Percentiles rank a stretch among this genome's conserved stretches.
phyloP scores from a whole-genome alignment of 768 basidiomycete species.

The Collybia nuda region DNA sequence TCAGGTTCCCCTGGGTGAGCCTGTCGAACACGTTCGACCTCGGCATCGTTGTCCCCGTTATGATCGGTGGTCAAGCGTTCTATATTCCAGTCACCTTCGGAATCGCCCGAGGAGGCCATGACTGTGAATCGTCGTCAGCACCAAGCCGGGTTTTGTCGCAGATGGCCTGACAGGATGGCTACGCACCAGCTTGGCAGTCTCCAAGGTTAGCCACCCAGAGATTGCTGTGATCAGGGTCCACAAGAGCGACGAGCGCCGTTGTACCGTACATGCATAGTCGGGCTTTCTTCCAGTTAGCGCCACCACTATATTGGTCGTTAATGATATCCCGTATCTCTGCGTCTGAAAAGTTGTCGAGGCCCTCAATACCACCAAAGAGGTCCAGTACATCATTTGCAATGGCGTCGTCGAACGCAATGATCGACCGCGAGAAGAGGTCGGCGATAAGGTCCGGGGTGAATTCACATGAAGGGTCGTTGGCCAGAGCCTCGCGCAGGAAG shows the following conservation, averaged over 20 bases:
- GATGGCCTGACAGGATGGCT: conserved; percentile 9
- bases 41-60: conserved; percentile 67
- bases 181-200: conserved; percentile 75
- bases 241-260: conserved; percentile 71
- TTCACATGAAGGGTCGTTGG: conserved; percentile 34
- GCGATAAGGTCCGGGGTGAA: conserved; percentile 51
- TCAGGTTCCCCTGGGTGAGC: conserved; percentile 74
- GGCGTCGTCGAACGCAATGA: conserved; percentile 62
- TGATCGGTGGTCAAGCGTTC: conserved; percentile 65
- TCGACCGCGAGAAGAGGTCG: conserved; percentile 55
- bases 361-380: conserved; percentile 57
- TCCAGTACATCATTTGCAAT: conserved; percentile 66
- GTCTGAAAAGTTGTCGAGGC: conserved; percentile 51
- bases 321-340: conserved; percentile 57
- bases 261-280: conserved; percentile 79
- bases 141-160: conserved; percentile 3
- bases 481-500: conserved; percentile 47
- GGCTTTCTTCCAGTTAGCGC: conserved; percentile 62
- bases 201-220: conserved; percentile 82
- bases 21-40: conserved; percentile 59
- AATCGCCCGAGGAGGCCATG: conserved; percentile 47
- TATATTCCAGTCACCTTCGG: conserved; percentile 53
- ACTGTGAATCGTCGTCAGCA: conserved; percentile 29
- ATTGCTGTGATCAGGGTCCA: conserved; percentile 66
- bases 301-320: conserved; percentile 60